Evolutionary conservation across 805 yeast species (phyloP).

Genomic region (Cyberlindnera japonica): DNA sequence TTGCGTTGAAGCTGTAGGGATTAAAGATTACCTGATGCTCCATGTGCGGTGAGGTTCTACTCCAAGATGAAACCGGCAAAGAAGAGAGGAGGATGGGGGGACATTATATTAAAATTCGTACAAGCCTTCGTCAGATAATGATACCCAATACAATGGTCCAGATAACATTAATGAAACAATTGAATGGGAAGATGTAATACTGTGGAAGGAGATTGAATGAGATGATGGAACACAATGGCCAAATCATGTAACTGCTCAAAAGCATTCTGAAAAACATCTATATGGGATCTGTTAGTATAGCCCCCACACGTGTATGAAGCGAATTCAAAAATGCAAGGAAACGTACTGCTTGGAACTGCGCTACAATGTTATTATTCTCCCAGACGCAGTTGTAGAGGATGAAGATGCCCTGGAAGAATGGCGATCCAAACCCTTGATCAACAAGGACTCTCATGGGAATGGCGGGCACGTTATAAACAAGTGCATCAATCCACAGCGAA

Average conservation of each 20-base stretch:
- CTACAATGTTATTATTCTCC: constrained; percentile 42
- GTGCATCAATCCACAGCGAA: constrained; percentile 50
- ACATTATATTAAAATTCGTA: no score
- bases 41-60: no score
- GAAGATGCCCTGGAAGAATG: constrained; percentile 50
- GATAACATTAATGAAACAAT: constrained; percentile 50
- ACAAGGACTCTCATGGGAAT: constrained; percentile 38
- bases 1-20: background rate
- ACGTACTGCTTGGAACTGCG: constrained; percentile 30
- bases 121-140: constrained; percentile 20
- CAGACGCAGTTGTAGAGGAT: constrained; percentile 47
- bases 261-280: constrained; percentile 43
- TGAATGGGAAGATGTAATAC: constrained; percentile 52
- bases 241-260: constrained; percentile 49
- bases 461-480: constrained; percentile 37
- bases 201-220: constrained; percentile 48
- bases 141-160: constrained; percentile 52
- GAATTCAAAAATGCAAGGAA: background rate
- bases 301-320: background rate
- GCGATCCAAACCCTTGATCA: constrained; percentile 56
- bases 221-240: constrained; percentile 55
- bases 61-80: no score
- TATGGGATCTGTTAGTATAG: background rate
- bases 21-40: background rate
- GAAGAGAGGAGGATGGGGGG: no score